These are phyloP conservation scores for Solanum bulbocastanum DNA, from an alignment of 257 asterid genomes.

Conservation along the genomic window DNA sequence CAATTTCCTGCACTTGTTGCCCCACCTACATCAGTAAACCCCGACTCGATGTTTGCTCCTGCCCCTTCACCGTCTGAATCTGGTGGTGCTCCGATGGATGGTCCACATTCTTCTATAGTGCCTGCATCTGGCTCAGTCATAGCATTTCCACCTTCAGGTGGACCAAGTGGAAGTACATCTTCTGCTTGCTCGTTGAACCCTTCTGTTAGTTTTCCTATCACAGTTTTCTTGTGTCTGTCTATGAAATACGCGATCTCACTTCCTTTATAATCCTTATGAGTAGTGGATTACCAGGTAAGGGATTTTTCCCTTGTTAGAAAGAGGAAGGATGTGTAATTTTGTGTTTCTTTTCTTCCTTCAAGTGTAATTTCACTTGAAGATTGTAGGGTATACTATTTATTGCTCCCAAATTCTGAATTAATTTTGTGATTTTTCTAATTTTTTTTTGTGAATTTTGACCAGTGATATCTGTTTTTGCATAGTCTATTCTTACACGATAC, in stretches of 20 bases:
- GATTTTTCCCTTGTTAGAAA: background rate
- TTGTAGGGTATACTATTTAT: background rate
- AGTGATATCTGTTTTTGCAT: background rate
- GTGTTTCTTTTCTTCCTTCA: background rate
- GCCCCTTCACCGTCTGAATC: slow-evolving; percentile 76
- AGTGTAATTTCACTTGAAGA: background rate
- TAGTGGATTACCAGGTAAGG: background rate
- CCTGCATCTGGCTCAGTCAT: slow-evolving; percentile 45
- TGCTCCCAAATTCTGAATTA: background rate
- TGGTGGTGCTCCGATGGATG: slow-evolving; percentile 49
- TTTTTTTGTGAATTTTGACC: background rate
- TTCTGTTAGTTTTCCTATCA: slow-evolving; percentile 18
- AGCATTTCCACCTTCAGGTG: slow-evolving; percentile 67
- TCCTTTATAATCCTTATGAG: background rate
- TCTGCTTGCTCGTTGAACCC: slow-evolving; percentile 35
- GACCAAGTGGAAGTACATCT: slow-evolving; percentile 59
- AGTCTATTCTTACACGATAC: background rate
- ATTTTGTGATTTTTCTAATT: background rate
- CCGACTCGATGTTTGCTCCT: slow-evolving; percentile 47
- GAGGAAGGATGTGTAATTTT: background rate
- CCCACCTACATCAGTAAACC: slow-evolving; percentile 58
- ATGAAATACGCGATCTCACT: slow-evolving; percentile 11
- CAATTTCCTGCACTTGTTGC: slow-evolving; percentile 66
- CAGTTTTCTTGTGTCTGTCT: slow-evolving; percentile 24
- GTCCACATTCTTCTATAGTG: slow-evolving; percentile 40